These are phyloP conservation scores for Vickermania ingenoplastis DNA, from an alignment of 208 protist genomes.

Conservation along the genomic window DNA sequence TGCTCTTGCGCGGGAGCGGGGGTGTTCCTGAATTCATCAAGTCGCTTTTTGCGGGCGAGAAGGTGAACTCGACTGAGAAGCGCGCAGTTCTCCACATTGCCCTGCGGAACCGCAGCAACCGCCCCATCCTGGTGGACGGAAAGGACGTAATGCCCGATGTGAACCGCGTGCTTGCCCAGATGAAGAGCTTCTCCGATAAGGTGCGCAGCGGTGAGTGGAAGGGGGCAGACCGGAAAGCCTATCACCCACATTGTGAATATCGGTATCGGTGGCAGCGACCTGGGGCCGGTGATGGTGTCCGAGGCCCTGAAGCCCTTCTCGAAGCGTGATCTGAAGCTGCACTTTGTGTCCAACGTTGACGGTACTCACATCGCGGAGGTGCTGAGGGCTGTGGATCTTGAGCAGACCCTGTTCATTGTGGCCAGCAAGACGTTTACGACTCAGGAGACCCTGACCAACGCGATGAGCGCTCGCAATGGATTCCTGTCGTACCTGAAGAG, in stretches of 20 bases:
- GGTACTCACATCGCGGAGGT: constrained; percentile 94
- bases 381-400: constrained; percentile 68
- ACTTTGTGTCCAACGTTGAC: constrained; percentile 97
- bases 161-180: constrained; percentile 89
- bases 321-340: constrained; percentile 48
- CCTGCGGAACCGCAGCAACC: constrained; percentile 89
- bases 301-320: constrained; percentile 90
- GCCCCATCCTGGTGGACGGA: constrained; percentile 87
- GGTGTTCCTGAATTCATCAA: constrained; percentile 62
- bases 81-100: constrained; percentile 93
- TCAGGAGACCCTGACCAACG: constrained; percentile 95
- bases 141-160: constrained; percentile 93
- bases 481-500: constrained; percentile 62
- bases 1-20: constrained; percentile 70
- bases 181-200: constrained; percentile 79
- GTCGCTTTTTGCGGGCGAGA: constrained; percentile 91
- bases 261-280: constrained; percentile 95
- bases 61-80: constrained; percentile 94
- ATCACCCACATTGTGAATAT: constrained; percentile 97
- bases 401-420: constrained; percentile 95
- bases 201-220: constrained; percentile 89
- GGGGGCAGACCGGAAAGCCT: constrained; percentile 90
- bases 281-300: constrained; percentile 92
- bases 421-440: constrained; percentile 98
- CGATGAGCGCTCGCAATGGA: constrained; percentile 79